Evolutionary conservation across 2,329 filamentous ascomycete genomes (phyloP).

Genomic region (Exophiala sp.): DNA sequence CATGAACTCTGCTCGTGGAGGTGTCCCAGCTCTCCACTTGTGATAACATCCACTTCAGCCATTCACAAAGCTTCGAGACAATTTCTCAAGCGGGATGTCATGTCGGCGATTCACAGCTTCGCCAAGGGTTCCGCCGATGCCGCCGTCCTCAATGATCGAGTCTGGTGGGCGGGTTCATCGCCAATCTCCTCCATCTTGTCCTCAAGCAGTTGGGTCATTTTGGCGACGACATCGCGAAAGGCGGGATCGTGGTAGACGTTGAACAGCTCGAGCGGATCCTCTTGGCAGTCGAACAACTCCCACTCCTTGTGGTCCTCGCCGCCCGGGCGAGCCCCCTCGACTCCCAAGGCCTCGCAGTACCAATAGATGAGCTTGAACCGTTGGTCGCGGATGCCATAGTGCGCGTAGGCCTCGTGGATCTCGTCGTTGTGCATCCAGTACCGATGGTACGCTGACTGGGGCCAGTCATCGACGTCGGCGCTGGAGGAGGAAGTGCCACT

Average conservation of each 20-base stretch:
- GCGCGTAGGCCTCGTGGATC: constrained; percentile 50
- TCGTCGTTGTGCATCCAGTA: constrained; percentile 57
- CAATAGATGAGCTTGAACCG: constrained; percentile 57
- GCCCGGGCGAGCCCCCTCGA: constrained; percentile 42
- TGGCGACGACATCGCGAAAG: constrained; percentile 38
- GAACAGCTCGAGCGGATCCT: constrained; percentile 51
- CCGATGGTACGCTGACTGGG: constrained; percentile 53
- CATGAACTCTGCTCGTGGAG: too few relatives aligned
- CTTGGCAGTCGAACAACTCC: constrained; percentile 53
- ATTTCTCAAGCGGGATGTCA: too few relatives aligned
- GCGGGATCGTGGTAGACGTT: constrained; percentile 42
- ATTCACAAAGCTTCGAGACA: too few relatives aligned
- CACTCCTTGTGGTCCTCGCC: constrained; percentile 43
- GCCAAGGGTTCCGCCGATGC: too few relatives aligned
- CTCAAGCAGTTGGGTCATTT: constrained; percentile 45
- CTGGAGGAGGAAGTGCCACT: constrained; percentile 31
- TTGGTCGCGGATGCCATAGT: constrained; percentile 52
- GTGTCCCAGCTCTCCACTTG: too few relatives aligned
- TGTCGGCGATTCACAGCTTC: too few relatives aligned
- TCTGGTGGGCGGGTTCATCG: constrained; percentile 34
- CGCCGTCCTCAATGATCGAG: not conserved
- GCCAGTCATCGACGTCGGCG: constrained; percentile 43
- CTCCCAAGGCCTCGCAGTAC: constrained; percentile 51
- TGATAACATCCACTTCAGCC: too few relatives aligned
- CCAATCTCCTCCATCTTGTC: constrained; percentile 54